Percentiles rank a stretch among this genome's conserved stretches.
Evolutionary conservation across 2,329 filamentous ascomycete species (phyloP).

Genomic region (Cladorrhinum sp.): DNA sequence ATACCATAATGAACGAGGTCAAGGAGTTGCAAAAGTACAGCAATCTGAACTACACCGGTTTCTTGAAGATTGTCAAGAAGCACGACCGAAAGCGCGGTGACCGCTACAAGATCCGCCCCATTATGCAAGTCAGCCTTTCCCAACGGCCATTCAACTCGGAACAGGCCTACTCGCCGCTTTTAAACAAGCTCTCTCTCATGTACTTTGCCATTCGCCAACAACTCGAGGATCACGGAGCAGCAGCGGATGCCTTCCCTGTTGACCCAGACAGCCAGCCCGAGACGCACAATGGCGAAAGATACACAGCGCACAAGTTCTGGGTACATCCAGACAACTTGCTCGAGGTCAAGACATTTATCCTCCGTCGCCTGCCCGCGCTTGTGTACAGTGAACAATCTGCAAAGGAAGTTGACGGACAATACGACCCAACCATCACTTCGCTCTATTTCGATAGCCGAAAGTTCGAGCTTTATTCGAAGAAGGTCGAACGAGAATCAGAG

Average conservation of each 20-base stretch:
- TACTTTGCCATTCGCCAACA: conserved; percentile 91
- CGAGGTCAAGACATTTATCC: conserved; percentile 93
- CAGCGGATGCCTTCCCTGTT: conserved; percentile 38
- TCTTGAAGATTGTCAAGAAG: conserved; percentile 98
- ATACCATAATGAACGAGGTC: conserved; percentile 83
- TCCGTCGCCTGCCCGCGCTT: conserved; percentile 84
- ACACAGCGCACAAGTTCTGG: conserved; percentile 94
- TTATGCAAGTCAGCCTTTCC: conserved; percentile 87
- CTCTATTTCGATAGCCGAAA: conserved; percentile 90
- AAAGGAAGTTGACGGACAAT: conserved; percentile 74
- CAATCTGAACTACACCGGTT: conserved; percentile 94
- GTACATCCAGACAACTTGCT: conserved; percentile 92
- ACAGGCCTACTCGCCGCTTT: conserved; percentile 77
- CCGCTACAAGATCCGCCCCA: conserved; percentile 82
- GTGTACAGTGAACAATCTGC: conserved; percentile 88
- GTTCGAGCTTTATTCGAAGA: conserved; percentile 83
- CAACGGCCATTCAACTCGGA: conserved; percentile 93
- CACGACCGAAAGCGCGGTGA: conserved; percentile 90
- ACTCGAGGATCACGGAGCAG: conserved; percentile 56
- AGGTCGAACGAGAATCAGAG: conserved; percentile 72
- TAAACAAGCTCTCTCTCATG: conserved; percentile 90
- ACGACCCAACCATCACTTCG: conserved; percentile 90
- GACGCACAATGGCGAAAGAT: conserved; percentile 65
- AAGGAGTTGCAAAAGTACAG: conserved; percentile 94
- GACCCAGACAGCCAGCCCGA: conserved; percentile 54